A percentile compares a stretch with the other conserved stretches of the same genome.
Evolutionary conservation across 1,284 basidiomycete genomes (phyloP).

Genomic region (Marasmius tenuissimus): DNA sequence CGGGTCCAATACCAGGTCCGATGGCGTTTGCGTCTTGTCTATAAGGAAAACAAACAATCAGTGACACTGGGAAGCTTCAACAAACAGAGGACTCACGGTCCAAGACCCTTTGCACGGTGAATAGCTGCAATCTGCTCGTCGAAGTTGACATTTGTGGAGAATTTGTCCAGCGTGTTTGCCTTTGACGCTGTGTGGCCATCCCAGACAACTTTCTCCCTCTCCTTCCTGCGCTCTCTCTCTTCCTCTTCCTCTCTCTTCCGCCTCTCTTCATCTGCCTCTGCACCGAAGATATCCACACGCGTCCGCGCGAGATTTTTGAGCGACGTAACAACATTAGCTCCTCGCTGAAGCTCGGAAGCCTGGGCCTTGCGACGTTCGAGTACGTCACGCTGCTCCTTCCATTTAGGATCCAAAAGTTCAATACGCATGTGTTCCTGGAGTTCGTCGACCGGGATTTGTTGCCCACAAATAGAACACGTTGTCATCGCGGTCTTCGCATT

Average conservation of each 20-base stretch:
- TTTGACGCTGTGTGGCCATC: conserved; percentile 94
- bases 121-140: conserved; percentile 95
- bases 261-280: conserved; percentile 85
- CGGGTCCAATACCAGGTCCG: conserved; percentile 82
- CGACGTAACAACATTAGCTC: conserved; percentile 90
- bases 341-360: conserved; percentile 83
- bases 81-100: conserved; percentile 54
- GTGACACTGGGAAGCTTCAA: conserved; percentile 10
- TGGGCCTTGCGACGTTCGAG: conserved; percentile 89
- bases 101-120: conserved; percentile 85
- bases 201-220: conserved; percentile 92
- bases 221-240: conserved; percentile 73
- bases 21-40: conserved; percentile 75
- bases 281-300: conserved; percentile 94
- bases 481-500: conserved; percentile 73
- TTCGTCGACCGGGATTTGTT: conserved; percentile 93
- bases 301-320: conserved; percentile 88
- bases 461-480: conserved; percentile 91
- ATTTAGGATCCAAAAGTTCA: conserved; percentile 94
- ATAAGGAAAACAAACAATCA: conserved; percentile 11
- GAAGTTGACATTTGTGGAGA: conserved; percentile 86
- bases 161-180: conserved; percentile 85
- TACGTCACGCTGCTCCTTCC: conserved; percentile 91
- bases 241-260: conserved; percentile 85
- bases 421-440: conserved; percentile 98